Percentiles rank a stretch among this genome's conserved stretches.
phyloP scores from a whole-genome alignment of 2,329 filamentous ascomycete genomes.

The Xenosphaeropsis pyriputrescens region DNA sequence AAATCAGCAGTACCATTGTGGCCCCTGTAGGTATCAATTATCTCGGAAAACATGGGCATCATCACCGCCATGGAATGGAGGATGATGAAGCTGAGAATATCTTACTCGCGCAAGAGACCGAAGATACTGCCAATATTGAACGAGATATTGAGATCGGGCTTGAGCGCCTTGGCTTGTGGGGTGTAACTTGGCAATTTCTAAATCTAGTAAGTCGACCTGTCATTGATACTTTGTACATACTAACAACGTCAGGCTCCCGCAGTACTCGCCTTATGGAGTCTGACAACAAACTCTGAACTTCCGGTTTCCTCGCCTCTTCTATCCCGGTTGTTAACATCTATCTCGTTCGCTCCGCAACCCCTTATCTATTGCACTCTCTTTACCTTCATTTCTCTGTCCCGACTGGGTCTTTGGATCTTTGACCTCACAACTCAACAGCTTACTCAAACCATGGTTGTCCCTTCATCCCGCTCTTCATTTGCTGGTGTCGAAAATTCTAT shows the following conservation, averaged over 20 bases:
- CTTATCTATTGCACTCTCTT: constrained; percentile 10
- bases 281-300: constrained; percentile 2
- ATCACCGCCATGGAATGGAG: constrained; percentile 5
- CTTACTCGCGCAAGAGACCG: constrained; percentile 3
- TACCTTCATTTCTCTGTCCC: constrained; percentile 19
- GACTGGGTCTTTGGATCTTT: constrained; percentile 22
- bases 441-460: constrained; percentile 21
- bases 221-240: background rate
- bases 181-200: constrained; percentile 20
- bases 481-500: constrained; percentile 21
- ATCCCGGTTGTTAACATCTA: background rate
- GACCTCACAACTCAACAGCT: constrained; percentile 23
- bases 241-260: constrained; percentile 16
- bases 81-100: constrained; percentile 8
- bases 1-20: constrained; percentile 32
- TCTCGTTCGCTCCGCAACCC: background rate
- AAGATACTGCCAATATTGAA: constrained; percentile 3
- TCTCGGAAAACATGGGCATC: constrained; percentile 5
- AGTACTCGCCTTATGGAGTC: constrained; percentile 17
- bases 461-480: constrained; percentile 19
- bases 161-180: constrained; percentile 21
- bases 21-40: constrained; percentile 29
- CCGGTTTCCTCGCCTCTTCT: background rate
- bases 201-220: constrained; percentile 17
- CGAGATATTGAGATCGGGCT: constrained; percentile 12